These are phyloP conservation scores for Aspergillus nidulans DNA, from an alignment of 495 filamentous ascomycete species.

Conservation along the genomic window DNA sequence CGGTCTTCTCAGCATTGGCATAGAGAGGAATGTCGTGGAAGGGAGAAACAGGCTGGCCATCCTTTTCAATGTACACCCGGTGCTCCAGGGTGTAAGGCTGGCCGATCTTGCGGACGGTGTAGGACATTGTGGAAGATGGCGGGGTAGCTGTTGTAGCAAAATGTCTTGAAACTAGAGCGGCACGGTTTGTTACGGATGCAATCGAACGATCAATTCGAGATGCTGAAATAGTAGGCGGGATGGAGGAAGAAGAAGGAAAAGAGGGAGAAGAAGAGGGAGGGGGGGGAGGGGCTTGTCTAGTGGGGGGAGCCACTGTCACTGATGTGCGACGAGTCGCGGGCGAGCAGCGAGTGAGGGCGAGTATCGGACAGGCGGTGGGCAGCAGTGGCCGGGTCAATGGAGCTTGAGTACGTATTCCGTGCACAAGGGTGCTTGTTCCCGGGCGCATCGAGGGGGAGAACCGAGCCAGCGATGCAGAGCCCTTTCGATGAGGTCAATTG, in stretches of 20 bases:
- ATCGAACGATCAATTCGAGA: constrained; percentile 20
- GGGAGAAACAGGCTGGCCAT: constrained; percentile 87
- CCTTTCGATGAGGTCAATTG: constrained; percentile 10
- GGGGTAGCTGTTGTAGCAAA: constrained; percentile 23
- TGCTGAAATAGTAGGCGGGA: constrained; percentile 3
- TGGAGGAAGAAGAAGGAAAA: constrained; percentile 20
- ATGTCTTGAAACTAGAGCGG: constrained; percentile 23
- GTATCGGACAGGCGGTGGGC: constrained; percentile 37
- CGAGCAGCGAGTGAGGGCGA: constrained; percentile 21
- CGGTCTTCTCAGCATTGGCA: constrained; percentile 86
- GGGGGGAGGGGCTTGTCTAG: constrained; percentile 37
- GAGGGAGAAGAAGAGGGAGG: constrained; percentile 33
- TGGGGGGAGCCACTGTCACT: constrained; percentile 41
- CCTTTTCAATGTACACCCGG: constrained; percentile 95
- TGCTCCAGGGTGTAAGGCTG: constrained; percentile 91
- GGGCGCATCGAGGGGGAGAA: constrained; percentile 2
- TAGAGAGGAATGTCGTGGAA: constrained; percentile 99
- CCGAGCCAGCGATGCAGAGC: constrained; percentile 8
- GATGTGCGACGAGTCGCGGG: constrained; percentile 35
- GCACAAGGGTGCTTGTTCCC: constrained; percentile 8
- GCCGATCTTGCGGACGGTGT: constrained; percentile 79
- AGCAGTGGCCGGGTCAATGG: constrained; percentile 34
- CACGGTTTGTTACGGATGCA: constrained; percentile 22
- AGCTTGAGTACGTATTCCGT: constrained; percentile 17
- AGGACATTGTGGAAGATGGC: constrained; percentile 38